These are phyloP conservation scores for Lepidium africanum DNA, from an alignment of 345 rosid species.

Conservation along the genomic window DNA sequence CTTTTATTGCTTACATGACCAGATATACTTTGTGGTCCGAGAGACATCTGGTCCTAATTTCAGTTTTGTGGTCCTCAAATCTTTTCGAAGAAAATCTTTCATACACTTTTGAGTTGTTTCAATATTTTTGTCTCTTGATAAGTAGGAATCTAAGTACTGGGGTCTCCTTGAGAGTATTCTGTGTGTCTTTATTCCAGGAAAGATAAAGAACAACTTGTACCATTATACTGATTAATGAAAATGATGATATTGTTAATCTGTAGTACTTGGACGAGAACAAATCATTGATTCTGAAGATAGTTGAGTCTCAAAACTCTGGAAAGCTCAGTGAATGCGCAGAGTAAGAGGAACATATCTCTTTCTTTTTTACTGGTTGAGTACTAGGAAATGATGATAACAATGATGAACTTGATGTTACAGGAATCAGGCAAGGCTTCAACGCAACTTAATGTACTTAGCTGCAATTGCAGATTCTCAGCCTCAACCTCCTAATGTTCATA, in stretches of 20 bases:
- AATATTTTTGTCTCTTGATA: slow-evolving; percentile 23
- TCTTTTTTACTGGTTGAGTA: not conserved
- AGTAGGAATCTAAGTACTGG: slow-evolving; percentile 14
- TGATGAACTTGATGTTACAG: slow-evolving; percentile 32
- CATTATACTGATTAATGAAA: not conserved
- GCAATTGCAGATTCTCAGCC: slow-evolving; percentile 99
- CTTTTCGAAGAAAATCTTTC: slow-evolving; percentile 22
- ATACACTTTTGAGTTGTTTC: slow-evolving; percentile 22
- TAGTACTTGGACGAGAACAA: slow-evolving; percentile 99
- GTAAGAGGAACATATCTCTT: slow-evolving; percentile 40
- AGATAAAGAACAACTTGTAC: not conserved
- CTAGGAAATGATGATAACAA: not conserved
- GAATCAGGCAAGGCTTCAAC: slow-evolving; percentile 95
- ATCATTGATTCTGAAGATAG: slow-evolving; percentile 98
- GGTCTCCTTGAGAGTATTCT: slow-evolving; percentile 11
- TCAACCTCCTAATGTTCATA: slow-evolving; percentile 69
- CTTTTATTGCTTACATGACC: slow-evolving; percentile 28
- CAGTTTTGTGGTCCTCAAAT: slow-evolving; percentile 24
- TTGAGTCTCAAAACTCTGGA: slow-evolving; percentile 97
- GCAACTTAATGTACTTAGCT: slow-evolving; percentile 96
- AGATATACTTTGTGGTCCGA: slow-evolving; percentile 28
- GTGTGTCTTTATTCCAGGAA: slow-evolving; percentile 3
- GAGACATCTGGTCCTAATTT: slow-evolving; percentile 26
- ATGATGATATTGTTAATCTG: slow-evolving; percentile 17
- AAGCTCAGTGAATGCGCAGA: slow-evolving; percentile 93